These are phyloP conservation scores for Tremella yokohamensis DNA, from an alignment of 768 basidiomycete species.

Conservation along the genomic window DNA sequence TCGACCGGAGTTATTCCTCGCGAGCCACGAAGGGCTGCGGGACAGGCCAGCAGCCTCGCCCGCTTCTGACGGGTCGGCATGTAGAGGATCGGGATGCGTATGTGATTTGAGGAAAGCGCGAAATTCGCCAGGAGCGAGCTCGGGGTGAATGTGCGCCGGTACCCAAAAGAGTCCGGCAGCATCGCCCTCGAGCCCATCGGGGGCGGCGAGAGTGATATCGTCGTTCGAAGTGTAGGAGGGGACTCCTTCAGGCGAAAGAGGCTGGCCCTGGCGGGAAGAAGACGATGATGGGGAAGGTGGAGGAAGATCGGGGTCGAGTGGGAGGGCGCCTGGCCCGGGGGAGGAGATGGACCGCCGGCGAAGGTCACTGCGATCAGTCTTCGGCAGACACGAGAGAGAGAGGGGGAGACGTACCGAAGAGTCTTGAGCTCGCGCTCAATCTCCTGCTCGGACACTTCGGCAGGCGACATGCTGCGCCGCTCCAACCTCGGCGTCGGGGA, in stretches of 20 bases:
- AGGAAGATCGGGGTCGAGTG: conserved; percentile 89
- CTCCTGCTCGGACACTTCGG: conserved; percentile 46
- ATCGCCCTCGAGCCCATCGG: conserved; percentile 57
- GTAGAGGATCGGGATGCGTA: conserved; percentile 56
- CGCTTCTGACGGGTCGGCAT: conserved; percentile 20
- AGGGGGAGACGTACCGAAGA: conserved; percentile 36
- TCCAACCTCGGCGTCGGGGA: too few species aligned
- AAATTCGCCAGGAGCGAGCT: conserved; percentile 95
- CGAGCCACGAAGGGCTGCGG: conserved; percentile 30
- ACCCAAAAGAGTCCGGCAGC: conserved; percentile 97
- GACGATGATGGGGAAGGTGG: conserved; percentile 59
- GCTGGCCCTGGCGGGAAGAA: too few species aligned
- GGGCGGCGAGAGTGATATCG: conserved; percentile 40
- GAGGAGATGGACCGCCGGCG: conserved; percentile 73
- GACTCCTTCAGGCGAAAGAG: conserved; percentile 15
- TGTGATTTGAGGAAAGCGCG: conserved; percentile 92
- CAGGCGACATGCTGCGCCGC: conserved; percentile 17
- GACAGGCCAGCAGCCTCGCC: conserved; percentile 27
- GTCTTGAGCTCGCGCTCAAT: conserved; percentile 48
- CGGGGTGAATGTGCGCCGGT: conserved; percentile 90
- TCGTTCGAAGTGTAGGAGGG: conserved; percentile 35
- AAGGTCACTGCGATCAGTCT: conserved; percentile 50
- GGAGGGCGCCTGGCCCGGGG: conserved; percentile 71
- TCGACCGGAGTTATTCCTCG: conserved; percentile 51
- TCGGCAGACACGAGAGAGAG: background rate